Evolutionary conservation across 768 basidiomycete species (phyloP).

Genomic region (Lentinula raphanica): DNA sequence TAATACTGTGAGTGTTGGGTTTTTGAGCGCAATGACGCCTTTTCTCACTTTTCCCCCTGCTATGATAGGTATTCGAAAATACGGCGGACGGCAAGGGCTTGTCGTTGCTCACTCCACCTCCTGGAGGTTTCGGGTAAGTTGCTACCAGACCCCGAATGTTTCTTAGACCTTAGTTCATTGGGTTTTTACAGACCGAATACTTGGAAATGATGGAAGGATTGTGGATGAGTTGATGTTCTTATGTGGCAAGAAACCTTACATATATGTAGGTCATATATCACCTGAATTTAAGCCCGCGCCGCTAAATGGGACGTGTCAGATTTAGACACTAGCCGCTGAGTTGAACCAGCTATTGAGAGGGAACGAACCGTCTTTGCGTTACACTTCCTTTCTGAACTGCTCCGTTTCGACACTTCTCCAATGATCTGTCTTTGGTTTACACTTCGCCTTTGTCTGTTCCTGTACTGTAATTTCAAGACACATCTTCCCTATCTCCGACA

Average conservation of each 20-base stretch:
- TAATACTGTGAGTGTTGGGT: constrained; percentile 33
- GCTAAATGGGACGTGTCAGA: too few species aligned
- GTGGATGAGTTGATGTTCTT: not conserved
- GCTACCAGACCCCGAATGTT: constrained; percentile 11
- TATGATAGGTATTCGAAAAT: constrained; percentile 20
- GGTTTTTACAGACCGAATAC: not conserved
- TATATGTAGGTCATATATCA: not conserved
- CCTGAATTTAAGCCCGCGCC: too few species aligned
- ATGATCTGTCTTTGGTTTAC: too few species aligned
- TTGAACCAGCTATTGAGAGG: too few species aligned
- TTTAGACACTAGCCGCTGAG: too few species aligned
- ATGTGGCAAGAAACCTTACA: not conserved
- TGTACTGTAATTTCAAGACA: too few species aligned
- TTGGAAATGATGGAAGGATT: not conserved
- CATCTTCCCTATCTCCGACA: too few species aligned
- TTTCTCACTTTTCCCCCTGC: constrained; percentile 3
- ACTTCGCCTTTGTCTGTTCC: too few species aligned
- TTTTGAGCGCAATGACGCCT: not conserved
- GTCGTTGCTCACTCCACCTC: constrained; percentile 26
- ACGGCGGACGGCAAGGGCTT: constrained; percentile 37
- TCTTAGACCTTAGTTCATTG: constrained; percentile 7
- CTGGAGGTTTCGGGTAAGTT: constrained; percentile 31
- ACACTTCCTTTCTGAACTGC: too few species aligned
- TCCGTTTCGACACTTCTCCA: too few species aligned
- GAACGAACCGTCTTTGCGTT: too few species aligned